Base-by-base conservation (phyloP, 192 early-diverging fungal species). In the Coemansia sp. region DNA sequence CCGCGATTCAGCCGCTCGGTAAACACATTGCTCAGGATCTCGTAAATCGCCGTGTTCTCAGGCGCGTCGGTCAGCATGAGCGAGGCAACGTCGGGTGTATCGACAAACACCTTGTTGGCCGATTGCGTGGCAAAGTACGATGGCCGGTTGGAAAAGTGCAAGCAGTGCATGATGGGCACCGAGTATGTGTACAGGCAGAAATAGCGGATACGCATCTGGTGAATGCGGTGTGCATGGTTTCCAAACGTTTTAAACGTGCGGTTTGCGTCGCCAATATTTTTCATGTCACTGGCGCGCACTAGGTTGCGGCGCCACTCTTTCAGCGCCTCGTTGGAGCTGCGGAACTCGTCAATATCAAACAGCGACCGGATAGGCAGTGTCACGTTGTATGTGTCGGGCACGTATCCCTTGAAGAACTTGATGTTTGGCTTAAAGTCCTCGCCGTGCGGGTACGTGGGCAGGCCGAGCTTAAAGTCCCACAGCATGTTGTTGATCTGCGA, bases 111-210 rank as follows among this genome's bases (percentile, higher is more conserved):
- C 52, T 64, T 25, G 25, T 44, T 55, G 15, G 37, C 20, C 1
- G 36, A 11, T 21, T 55, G 52, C n/a, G 44, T 44, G 5, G 31
- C 50, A 51, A 72, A 78, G 28, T 57, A 78, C 21, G 75, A 78
- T 8, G 69, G 75, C 11, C 75, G 65, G 59, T 78, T 78, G 40
- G 66, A 47, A 37, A 72, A 34, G 60, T 78, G 75, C 36, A 78
- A 25, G 26, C 52, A 22, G 20, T 65, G 66, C 37, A 69, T 53
- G 10, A 68, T 21, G 15, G 65, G 62, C 15, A 62, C 57, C 2
- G 37, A 58, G 69, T 71, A 77, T 23, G 42, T 50, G 36, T 68
- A 65, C 38, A 70, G 58, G 59, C 65, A 77, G 48, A 77, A 77
- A 44, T 68, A 71, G 23, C 75, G 60, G 14, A 68, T 47, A 11